Evolutionary conservation across 2,329 filamentous ascomycete species (phyloP).

Genomic region (Monosporascus sp.): DNA sequence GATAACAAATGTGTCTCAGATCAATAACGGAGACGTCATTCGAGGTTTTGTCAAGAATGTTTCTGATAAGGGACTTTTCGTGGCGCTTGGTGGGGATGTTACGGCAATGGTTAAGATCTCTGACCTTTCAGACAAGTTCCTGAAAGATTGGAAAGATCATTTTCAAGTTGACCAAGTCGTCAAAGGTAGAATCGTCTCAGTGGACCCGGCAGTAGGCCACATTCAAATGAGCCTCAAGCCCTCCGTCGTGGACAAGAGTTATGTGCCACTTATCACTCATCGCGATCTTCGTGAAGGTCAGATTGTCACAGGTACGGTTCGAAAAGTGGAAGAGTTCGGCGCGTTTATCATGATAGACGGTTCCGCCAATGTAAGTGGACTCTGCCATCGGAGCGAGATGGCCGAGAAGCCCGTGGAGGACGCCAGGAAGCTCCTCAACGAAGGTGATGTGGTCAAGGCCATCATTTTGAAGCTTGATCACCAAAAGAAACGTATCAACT

Average conservation of each 20-base stretch:
- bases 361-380: slow-evolving; percentile 81
- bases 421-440: slow-evolving; percentile 82
- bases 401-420: slow-evolving; percentile 78
- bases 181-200: slow-evolving; percentile 72
- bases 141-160: slow-evolving; percentile 92
- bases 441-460: slow-evolving; percentile 91
- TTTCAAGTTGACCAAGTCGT: slow-evolving; percentile 89
- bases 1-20: slow-evolving; percentile 62
- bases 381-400: slow-evolving; percentile 91
- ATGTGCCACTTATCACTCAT: slow-evolving; percentile 66
- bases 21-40: slow-evolving; percentile 72
- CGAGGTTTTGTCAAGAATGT: slow-evolving; percentile 92
- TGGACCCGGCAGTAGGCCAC: slow-evolving; percentile 64
- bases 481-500: slow-evolving; percentile 73
- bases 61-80: slow-evolving; percentile 81
- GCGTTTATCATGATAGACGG: slow-evolving; percentile 89
- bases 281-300: slow-evolving; percentile 75
- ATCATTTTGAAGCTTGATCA: slow-evolving; percentile 74
- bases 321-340: slow-evolving; percentile 91
- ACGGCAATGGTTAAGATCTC: slow-evolving; percentile 79
- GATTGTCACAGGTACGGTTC: slow-evolving; percentile 80
- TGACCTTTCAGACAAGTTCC: slow-evolving; percentile 81
- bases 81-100: slow-evolving; percentile 74
- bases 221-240: slow-evolving; percentile 83
- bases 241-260: slow-evolving; percentile 76